Base-by-base conservation (phyloP, 306 rosid genomes). In the Pyrus communis region DNA sequence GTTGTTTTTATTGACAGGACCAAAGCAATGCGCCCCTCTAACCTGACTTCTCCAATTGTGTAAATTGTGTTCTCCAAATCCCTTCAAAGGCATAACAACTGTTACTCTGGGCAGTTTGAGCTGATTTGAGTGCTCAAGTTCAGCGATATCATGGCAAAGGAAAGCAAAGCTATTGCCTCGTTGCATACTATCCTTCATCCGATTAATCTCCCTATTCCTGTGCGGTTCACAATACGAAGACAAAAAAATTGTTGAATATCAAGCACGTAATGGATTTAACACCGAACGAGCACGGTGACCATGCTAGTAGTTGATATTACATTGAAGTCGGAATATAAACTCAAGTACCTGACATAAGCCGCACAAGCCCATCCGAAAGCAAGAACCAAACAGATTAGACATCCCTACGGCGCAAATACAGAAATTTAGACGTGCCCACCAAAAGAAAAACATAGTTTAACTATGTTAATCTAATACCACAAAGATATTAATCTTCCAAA, bases 41-140 rank as follows among this genome's bases (percentile, higher is more conserved):
- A 92, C 99, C 97, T 95, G 99, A 81, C 89, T 91, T 81, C 87
- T 91, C 99, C 99, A 96, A 42, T 96, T 96, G 78, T 89, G 97
- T 69, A 93, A 86, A 83, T 96, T 96, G 87, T 96, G 99, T 82
- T 96, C 99, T 71, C 99, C 99, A 87, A 89, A 96, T 22, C 99
- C 99, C 81, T 96, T 96, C 70, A 96, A 82, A 46, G 99, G 99
- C 99, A 96, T 92, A 63, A 93, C 85, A 78, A 93, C 80, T 18
- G 99, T 68, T 51, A 96, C 96, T 80, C 90, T 87, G 17, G 97
- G 98, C 75, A 91, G 85, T 78, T 86, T 87, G 84, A 85, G 83
- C 80, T 96, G 99, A 81, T 83, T 84, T 64, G 88, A 82, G 82
- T 96, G 99, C 81, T 96, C 98, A 43, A 96, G 99, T 79, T 92